Conservation (phyloP, 2,329 filamentous ascomycete genomes). For the Aspergillus piperis region DNA sequence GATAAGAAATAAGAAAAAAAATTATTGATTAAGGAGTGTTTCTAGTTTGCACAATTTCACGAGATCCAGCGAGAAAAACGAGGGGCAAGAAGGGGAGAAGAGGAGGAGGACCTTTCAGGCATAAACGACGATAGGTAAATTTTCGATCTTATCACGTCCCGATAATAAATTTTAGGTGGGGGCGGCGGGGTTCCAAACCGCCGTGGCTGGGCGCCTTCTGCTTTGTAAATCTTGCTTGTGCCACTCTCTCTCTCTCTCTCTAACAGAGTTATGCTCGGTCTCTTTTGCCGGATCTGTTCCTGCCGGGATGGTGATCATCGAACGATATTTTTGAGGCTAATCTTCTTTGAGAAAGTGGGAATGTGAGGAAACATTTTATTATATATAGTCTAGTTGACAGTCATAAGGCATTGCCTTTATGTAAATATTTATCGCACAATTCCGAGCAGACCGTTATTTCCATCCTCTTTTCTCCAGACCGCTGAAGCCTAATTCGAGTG, state of each 20-base stretch:
- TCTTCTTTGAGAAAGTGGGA: too few relatives aligned
- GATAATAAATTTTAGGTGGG: constrained; percentile 42
- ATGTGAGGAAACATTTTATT: too few relatives aligned
- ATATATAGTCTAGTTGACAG: too few relatives aligned
- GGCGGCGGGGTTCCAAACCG: constrained; percentile 30
- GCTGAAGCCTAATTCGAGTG: background rate
- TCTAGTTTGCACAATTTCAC: background rate
- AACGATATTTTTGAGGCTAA: too few relatives aligned
- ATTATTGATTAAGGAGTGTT: background rate
- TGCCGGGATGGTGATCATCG: constrained; percentile 1
- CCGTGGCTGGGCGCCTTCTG: constrained; percentile 21
- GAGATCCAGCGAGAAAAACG: background rate
- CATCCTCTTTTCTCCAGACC: background rate
- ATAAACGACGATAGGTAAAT: constrained; percentile 17
- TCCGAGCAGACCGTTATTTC: too few relatives aligned
- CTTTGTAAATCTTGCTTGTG: constrained; percentile 13
- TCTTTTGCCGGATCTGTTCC: background rate
- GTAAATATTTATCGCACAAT: background rate
- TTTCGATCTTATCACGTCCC: constrained; percentile 38
- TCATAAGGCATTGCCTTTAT: background rate
- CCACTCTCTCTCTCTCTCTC: background rate
- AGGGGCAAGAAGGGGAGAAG: background rate
- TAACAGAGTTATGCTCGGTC: too few relatives aligned
- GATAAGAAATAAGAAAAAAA: background rate
- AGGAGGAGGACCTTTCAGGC: constrained; percentile 1